phyloP scores from a whole-genome alignment of 345 rosid genomes.

The Syzygium aqueum region DNA sequence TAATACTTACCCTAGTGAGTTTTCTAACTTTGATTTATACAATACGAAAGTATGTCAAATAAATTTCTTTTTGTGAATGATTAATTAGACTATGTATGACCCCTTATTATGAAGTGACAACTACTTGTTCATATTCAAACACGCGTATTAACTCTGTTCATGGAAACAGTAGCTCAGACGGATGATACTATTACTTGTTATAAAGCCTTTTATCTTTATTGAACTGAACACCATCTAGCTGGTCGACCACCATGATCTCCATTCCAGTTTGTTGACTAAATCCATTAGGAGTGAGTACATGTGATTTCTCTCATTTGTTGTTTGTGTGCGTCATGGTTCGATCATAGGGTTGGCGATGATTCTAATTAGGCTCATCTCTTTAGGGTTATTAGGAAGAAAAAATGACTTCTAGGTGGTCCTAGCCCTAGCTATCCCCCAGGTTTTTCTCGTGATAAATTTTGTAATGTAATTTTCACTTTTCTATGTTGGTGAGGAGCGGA shows the following conservation, averaged over 20 bases:
- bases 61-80: background rate
- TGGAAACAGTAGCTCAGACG: background rate
- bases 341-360: background rate
- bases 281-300: background rate
- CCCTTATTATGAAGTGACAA: background rate
- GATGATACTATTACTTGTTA: background rate
- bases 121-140: background rate
- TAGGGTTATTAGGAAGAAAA: background rate
- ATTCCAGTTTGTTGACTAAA: background rate
- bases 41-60: background rate
- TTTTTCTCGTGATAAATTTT: background rate
- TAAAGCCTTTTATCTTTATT: background rate
- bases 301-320: background rate
- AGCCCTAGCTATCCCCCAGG: background rate
- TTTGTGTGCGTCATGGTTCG: background rate
- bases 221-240: background rate
- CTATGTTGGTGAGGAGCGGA: background rate
- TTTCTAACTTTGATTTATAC: background rate
- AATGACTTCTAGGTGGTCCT: background rate
- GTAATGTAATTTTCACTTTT: background rate
- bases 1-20: background rate
- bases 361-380: background rate
- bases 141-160: background rate
- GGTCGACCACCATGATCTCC: background rate
- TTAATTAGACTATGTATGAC: background rate